Base-by-base conservation (phyloP, 2,329 filamentous ascomycete genomes). In the Periconia macrospinosa region DNA sequence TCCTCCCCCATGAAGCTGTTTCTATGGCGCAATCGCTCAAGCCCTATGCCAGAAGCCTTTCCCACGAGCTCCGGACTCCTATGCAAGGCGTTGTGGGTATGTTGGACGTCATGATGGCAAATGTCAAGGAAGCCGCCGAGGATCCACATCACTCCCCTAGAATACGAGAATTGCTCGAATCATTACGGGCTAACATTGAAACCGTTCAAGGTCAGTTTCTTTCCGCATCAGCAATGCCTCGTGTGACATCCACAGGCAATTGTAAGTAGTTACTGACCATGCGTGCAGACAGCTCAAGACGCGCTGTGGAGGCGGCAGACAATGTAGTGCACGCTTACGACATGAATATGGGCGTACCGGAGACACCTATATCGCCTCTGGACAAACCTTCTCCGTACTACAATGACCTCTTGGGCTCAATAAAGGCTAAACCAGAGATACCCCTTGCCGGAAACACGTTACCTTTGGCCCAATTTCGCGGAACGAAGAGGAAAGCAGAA, bases 61-160 rank as follows among this genome's bases (percentile, higher is more conserved):
- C 87, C 0, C 87, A 90, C 60, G 87, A 90, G 66, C 71, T 90
- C 45, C 79, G 87, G 56, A 90, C 87, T 3, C 87, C 87, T 1
- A 89, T 90, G 86, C 87, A 90, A 70, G 87, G 87, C 41, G 86
- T 90, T 7, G 86, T 90, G 14, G 87, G 87, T 7, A 90, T 90
- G 87, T 75, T 90, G 42, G 87, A 90, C 72, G 85, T 90, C 55
- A 90, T 90, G 86, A 86, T 89, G 72, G 85, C 86, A 2, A 89
- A 86, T 2, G 85, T 90, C 2, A 80, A 87, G 53, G 87, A 90
- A 66, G 84, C 85, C 17, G 80, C 86, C 8, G 81, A 85, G 58
- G 80, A 83, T 56, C 79, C 76, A 37, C 79, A 83, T 55, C 71
- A 74, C 10, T 80, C 83, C 54, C 66, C 79, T 6, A 76, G 75